These are phyloP conservation scores for Pelargonium myrrhifolium DNA, from an alignment of 441 rosid genomes.

Conservation along the genomic window DNA sequence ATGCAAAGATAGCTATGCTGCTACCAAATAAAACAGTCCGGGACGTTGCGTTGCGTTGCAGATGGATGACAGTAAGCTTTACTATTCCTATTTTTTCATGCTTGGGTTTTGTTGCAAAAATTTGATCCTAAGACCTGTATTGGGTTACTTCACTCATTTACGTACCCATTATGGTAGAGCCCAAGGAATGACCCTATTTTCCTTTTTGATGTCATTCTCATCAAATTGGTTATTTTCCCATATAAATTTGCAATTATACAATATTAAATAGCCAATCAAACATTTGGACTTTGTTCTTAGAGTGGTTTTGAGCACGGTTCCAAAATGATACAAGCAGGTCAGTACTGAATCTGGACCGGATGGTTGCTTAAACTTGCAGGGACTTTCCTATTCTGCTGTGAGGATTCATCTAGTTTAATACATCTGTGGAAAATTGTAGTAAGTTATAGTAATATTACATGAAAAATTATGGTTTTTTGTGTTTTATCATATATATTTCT, in stretches of 20 bases:
- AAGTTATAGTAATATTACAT: too few species aligned
- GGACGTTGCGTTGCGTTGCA: slow-evolving; percentile 26
- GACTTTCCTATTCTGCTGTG: background rate
- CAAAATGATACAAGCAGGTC: background rate
- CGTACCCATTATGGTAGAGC: background rate
- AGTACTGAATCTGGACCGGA: background rate
- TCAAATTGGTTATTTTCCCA: background rate
- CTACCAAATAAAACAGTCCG: slow-evolving; percentile 25
- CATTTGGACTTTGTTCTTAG: background rate
- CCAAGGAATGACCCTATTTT: background rate
- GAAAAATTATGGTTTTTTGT: too few species aligned
- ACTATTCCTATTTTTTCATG: background rate
- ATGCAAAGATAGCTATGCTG: slow-evolving; percentile 27
- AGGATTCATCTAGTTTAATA: background rate
- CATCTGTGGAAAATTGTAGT: background rate
- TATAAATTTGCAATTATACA: background rate
- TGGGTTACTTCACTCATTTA: background rate
- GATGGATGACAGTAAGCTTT: slow-evolving; percentile 27
- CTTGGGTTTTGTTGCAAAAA: background rate
- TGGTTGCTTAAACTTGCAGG: background rate
- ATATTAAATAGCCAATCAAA: background rate
- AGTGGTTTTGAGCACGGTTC: background rate
- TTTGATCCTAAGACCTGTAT: background rate
- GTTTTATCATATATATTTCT: too few species aligned
- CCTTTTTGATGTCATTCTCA: background rate